These are phyloP conservation scores for Gaertneriomyces semiglobifer DNA, from an alignment of 192 early-diverging fungal species.

Conservation along the genomic window DNA sequence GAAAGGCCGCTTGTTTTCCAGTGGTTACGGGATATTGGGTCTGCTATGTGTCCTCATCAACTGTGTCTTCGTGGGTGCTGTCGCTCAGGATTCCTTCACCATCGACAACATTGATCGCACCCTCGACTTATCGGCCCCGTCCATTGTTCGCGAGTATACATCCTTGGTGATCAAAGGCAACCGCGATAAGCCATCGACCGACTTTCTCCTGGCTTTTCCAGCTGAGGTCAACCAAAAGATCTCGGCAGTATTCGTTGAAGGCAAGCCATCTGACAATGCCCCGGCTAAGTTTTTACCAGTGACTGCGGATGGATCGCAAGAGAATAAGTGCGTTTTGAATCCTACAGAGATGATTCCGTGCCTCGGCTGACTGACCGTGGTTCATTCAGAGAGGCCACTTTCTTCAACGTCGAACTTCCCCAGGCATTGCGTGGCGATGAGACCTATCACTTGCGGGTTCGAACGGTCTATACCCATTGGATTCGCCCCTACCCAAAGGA, in stretches of 20 bases:
- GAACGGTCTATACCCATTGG: conserved; percentile 31
- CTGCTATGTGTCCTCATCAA: too few relatives aligned
- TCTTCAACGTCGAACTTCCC: conserved; percentile 28
- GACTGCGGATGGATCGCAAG: too few relatives aligned
- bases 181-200: conserved; percentile 24
- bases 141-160: conserved; percentile 46
- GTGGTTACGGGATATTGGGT: too few relatives aligned
- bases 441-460: conserved; percentile 27
- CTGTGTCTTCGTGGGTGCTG: too few relatives aligned
- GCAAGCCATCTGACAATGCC: too few relatives aligned
- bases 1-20: too few relatives aligned
- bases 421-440: conserved; percentile 24
- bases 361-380: not conserved
- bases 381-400: not conserved
- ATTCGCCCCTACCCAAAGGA: conserved; percentile 43
- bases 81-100: conserved; percentile 1
- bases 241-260: conserved; percentile 12
- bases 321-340: too few relatives aligned
- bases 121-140: conserved; percentile 56
- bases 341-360: too few relatives aligned
- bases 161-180: conserved; percentile 48
- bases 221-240: conserved; percentile 18
- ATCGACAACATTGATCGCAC: conserved; percentile 60
- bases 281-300: too few relatives aligned
- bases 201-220: conserved; percentile 33